Conservation (phyloP, 1,284 basidiomycete species). For the Takashimella koratensis region DNA sequence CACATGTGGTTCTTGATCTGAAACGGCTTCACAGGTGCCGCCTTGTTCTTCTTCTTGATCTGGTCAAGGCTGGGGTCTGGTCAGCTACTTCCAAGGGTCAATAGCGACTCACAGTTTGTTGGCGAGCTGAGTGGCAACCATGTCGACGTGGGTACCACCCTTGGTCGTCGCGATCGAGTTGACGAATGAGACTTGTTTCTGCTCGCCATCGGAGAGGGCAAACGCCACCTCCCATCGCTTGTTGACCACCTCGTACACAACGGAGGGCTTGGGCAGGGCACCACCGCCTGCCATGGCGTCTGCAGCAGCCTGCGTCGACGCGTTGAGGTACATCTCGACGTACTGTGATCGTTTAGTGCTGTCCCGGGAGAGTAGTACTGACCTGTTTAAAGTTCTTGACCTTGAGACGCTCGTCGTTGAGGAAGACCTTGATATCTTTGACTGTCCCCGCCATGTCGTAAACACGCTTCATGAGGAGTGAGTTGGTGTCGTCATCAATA, state of each 20-base stretch:
- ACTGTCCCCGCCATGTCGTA: slow-evolving; percentile 97
- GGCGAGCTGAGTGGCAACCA: slow-evolving; percentile 84
- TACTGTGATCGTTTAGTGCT: slow-evolving; percentile 53
- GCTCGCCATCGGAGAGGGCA: slow-evolving; percentile 78
- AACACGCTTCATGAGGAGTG: slow-evolving; percentile 89
- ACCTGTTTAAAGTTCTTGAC: slow-evolving; percentile 90
- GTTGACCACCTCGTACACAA: slow-evolving; percentile 78
- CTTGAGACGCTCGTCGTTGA: slow-evolving; percentile 90
- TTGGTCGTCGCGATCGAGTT: slow-evolving; percentile 98
- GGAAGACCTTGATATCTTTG: slow-evolving; percentile 86
- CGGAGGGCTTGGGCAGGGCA: slow-evolving; percentile 65
- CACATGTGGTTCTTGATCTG: slow-evolving; percentile 98
- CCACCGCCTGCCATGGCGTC: slow-evolving; percentile 67
- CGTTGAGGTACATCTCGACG: slow-evolving; percentile 86
- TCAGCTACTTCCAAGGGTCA: neutral
- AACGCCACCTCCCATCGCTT: slow-evolving; percentile 94
- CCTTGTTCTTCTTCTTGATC: slow-evolving; percentile 96
- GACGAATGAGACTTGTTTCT: slow-evolving; percentile 94
- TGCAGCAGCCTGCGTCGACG: slow-evolving; percentile 55
- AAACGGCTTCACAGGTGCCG: slow-evolving; percentile 80
- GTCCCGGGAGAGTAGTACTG: slow-evolving; percentile 3
- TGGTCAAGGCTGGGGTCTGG: slow-evolving; percentile 56
- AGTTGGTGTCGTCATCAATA: slow-evolving; percentile 89
- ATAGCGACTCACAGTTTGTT: slow-evolving; percentile 58
- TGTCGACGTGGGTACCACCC: slow-evolving; percentile 90